Evolutionary conservation across 2,329 filamentous ascomycete genomes (phyloP).

Genomic region (Fusarium duplospermum): DNA sequence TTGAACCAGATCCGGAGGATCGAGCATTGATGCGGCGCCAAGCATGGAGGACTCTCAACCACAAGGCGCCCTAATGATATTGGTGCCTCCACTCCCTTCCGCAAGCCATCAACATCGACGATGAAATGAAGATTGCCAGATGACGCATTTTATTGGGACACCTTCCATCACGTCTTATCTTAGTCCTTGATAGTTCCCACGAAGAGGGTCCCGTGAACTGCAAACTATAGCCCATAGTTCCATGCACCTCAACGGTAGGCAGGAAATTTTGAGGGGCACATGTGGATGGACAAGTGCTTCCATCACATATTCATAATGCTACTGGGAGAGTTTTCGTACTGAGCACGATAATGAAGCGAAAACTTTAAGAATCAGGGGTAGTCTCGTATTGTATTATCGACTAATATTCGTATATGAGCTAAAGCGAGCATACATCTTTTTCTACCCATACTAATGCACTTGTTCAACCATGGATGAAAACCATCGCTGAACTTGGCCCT

Average conservation of each 20-base stretch:
- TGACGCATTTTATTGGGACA: constrained; percentile 36
- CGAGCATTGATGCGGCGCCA: constrained; percentile 15
- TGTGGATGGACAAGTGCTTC: background rate
- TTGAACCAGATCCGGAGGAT: constrained; percentile 30
- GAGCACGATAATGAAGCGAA: background rate
- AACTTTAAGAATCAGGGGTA: background rate
- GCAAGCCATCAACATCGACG: constrained; percentile 4
- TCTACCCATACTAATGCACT: background rate
- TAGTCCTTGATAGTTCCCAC: constrained; percentile 9
- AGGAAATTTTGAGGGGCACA: background rate
- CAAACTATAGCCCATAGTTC: background rate
- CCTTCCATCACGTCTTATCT: constrained; percentile 3
- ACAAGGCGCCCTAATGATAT: background rate
- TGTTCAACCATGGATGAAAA: background rate
- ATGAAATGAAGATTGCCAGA: constrained; percentile 9
- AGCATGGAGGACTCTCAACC: constrained; percentile 12
- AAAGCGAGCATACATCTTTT: background rate
- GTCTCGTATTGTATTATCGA: background rate
- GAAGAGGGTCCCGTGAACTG: constrained; percentile 14
- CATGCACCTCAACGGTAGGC: background rate
- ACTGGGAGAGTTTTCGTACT: background rate
- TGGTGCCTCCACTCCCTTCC: constrained; percentile 11
- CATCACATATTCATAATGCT: background rate
- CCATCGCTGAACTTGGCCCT: background rate
- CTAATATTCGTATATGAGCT: background rate